Percentiles rank a stretch among this genome's conserved stretches.
Evolutionary conservation across 352 stramenopile genomes (phyloP).

Genomic region (Phytophthora melonis): DNA sequence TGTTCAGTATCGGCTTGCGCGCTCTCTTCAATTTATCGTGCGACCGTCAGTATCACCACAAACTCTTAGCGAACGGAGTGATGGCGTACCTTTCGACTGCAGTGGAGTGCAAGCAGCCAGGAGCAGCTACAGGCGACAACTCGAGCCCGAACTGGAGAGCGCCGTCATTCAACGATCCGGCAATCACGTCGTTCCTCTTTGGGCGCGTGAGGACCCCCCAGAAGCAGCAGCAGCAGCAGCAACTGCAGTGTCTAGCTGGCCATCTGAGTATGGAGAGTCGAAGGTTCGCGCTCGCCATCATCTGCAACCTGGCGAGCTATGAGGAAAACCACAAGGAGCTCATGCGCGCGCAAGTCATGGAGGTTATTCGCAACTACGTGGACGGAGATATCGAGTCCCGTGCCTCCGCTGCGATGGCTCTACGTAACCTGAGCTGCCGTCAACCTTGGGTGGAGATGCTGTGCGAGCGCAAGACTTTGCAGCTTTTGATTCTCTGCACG

Average conservation of each 20-base stretch:
- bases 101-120: conserved; percentile 41
- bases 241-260: conserved; percentile 13
- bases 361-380: conserved; percentile 77
- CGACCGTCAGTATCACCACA: conserved; percentile 70
- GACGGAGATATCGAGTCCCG: conserved; percentile 75
- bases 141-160: conserved; percentile 1
- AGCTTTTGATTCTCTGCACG: conserved; percentile 67
- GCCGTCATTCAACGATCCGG: conserved; percentile 4
- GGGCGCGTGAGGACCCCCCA: neutral
- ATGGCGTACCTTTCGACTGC: conserved; percentile 73
- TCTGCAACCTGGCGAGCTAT: conserved; percentile 81
- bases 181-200: conserved; percentile 27
- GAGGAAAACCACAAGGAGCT: conserved; percentile 86
- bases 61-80: conserved; percentile 76
- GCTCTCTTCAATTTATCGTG: conserved; percentile 85
- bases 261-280: conserved; percentile 55
- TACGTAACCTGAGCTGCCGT: conserved; percentile 78
- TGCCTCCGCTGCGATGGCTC: conserved; percentile 73
- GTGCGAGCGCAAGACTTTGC: conserved; percentile 74
- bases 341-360: conserved; percentile 74
- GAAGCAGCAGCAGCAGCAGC: conserved; percentile 17
- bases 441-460: conserved; percentile 86
- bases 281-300: conserved; percentile 68
- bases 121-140: neutral
- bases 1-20: conserved; percentile 75